Conservation (phyloP, 1,139 yeast genomes). For the Kurtzmaniella quercitrusa region DNA sequence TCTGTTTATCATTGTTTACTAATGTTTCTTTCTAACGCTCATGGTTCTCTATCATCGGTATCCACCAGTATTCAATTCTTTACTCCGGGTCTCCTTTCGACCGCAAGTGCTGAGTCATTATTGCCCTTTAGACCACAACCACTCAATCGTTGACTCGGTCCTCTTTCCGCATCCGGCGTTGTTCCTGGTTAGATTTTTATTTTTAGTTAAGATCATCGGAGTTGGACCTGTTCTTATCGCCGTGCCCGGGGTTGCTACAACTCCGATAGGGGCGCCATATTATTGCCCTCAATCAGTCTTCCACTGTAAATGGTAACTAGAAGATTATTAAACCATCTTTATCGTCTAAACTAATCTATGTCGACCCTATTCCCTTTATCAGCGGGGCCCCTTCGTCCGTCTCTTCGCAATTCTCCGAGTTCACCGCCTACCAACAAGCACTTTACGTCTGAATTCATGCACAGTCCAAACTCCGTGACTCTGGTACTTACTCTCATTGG, state of each 20-base stretch:
- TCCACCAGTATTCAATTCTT: too few relatives aligned
- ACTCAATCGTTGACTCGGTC: background rate
- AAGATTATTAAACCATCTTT: too few relatives aligned
- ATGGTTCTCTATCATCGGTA: too few relatives aligned
- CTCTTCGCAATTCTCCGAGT: background rate
- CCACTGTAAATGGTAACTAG: background rate
- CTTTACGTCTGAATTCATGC: background rate
- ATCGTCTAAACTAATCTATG: too few relatives aligned
- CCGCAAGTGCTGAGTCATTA: background rate
- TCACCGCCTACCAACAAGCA: background rate
- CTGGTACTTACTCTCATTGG: slow-evolving; percentile 1
- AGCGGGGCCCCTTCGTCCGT: background rate
- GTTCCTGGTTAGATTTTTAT: background rate
- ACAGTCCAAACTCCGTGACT: slow-evolving; percentile 3
- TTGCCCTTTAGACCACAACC: too few relatives aligned
- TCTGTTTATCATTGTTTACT: too few relatives aligned
- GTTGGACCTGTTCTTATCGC: background rate
- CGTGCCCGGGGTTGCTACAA: background rate
- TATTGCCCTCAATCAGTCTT: background rate
- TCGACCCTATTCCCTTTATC: too few relatives aligned
- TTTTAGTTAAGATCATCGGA: background rate
- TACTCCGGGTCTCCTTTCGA: background rate
- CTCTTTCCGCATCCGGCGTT: background rate
- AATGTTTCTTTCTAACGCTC: too few relatives aligned
- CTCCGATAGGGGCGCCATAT: background rate